Evolutionary conservation across 148 eudicot species (phyloP).

Genomic region (Rhododendron ferrugineum): DNA sequence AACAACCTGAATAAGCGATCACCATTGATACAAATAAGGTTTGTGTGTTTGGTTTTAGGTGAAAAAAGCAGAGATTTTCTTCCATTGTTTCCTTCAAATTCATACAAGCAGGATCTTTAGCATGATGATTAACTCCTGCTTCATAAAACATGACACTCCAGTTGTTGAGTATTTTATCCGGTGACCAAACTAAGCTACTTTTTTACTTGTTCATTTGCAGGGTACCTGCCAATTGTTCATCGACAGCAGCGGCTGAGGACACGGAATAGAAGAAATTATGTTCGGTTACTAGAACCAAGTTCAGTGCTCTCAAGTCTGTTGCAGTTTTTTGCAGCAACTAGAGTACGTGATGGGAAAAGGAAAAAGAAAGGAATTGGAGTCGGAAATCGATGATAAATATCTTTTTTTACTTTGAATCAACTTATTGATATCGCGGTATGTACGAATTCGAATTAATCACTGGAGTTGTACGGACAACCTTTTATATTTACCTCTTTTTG

Average conservation of each 20-base stretch:
- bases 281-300: neutral
- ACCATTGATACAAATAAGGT: neutral
- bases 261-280: neutral
- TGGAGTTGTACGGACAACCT: neutral
- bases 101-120: too few species aligned
- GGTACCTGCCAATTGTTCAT: neutral
- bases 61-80: neutral
- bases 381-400: too few species aligned
- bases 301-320: neutral
- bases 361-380: neutral
- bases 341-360: neutral
- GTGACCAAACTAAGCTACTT: neutral
- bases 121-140: neutral
- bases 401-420: neutral
- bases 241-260: neutral
- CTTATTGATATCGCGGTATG: neutral
- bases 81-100: neutral
- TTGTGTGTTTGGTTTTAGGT: neutral
- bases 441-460: neutral
- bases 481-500: too few species aligned
- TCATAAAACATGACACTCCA: too few species aligned
- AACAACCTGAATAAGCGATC: neutral
- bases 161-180: neutral
- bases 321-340: neutral
- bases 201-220: neutral